These are phyloP conservation scores for Meyerozyma athensensis DNA, from an alignment of 1,139 yeast genomes.

Conservation along the genomic window DNA sequence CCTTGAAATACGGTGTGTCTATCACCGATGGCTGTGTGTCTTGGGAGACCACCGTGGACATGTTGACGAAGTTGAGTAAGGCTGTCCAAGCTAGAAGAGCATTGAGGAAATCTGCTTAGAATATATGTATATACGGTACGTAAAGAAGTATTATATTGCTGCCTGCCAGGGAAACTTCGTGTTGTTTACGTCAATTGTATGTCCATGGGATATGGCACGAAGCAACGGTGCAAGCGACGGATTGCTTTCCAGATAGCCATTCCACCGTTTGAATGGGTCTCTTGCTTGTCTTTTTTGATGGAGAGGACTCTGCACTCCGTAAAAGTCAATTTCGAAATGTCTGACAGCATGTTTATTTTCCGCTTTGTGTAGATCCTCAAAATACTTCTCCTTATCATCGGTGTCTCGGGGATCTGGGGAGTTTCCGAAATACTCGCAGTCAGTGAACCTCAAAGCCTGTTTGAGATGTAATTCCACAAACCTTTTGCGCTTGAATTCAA, in stretches of 20 bases:
- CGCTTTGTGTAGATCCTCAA: conserved; percentile 35
- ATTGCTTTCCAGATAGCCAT: conserved; percentile 35
- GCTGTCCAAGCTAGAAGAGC: conserved; percentile 81
- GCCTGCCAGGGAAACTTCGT: not conserved
- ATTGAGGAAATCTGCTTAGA: conserved; percentile 8
- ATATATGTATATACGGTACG: not conserved
- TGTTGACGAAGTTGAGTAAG: conserved; percentile 71
- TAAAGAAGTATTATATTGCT: not conserved
- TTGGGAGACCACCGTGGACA: conserved; percentile 83
- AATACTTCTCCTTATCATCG: conserved; percentile 26
- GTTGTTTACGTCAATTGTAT: not conserved
- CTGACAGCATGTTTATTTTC: conserved; percentile 54
- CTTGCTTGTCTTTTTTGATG: conserved; percentile 43
- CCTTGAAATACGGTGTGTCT: conserved; percentile 89
- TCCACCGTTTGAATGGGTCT: conserved; percentile 55
- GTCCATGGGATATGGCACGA: conserved; percentile 9
- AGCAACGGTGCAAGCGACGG: conserved; percentile 21
- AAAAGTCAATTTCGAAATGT: conserved; percentile 57
- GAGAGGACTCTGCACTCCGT: conserved; percentile 46
- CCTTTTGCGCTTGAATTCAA: conserved; percentile 64
- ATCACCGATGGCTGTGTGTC: conserved; percentile 96
- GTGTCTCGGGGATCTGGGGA: conserved; percentile 48
- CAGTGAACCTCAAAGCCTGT: conserved; percentile 24
- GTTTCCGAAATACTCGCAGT: conserved; percentile 52
- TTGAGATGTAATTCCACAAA: conserved; percentile 53